Conservation (phyloP, 345 rosid genomes). For the Salix udensis region DNA sequence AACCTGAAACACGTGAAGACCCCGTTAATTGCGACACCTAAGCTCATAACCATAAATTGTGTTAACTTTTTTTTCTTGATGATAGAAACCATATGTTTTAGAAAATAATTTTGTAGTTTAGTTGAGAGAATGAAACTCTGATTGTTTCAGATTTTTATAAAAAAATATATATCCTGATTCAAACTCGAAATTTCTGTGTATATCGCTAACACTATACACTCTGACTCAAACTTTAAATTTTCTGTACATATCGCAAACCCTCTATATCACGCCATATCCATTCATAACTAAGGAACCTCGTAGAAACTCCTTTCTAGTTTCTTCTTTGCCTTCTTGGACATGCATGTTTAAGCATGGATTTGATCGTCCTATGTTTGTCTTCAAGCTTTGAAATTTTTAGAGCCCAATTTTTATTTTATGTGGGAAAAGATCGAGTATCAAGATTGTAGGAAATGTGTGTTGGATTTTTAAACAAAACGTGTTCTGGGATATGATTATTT, state of each 20-base stretch:
- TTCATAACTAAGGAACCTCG: background rate
- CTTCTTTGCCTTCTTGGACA: background rate
- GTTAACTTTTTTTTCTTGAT: background rate
- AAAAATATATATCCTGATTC: rapidly evolving
- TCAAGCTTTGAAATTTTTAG: background rate
- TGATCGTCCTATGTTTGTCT: background rate
- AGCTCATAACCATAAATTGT: no score
- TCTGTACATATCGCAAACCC: rapidly evolving
- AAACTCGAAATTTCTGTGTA: no score
- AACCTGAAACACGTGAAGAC: no score
- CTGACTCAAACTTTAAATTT: rapidly evolving
- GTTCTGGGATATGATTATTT: no score
- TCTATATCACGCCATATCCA: rapidly evolving
- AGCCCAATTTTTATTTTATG: no score
- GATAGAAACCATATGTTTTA: no score
- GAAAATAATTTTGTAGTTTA: no score
- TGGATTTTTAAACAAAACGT: no score
- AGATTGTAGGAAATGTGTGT: no score
- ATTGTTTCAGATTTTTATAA: no score
- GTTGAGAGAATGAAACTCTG: no score
- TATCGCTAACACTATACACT: rapidly evolving
- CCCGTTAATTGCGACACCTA: no score
- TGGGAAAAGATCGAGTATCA: background rate
- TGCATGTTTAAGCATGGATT: background rate
- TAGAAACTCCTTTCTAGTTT: background rate